Evolutionary conservation across 2,329 filamentous ascomycete species (phyloP), one percentile per base, ranked within the genome.

Genomic region (Metarhizium album): DNA sequence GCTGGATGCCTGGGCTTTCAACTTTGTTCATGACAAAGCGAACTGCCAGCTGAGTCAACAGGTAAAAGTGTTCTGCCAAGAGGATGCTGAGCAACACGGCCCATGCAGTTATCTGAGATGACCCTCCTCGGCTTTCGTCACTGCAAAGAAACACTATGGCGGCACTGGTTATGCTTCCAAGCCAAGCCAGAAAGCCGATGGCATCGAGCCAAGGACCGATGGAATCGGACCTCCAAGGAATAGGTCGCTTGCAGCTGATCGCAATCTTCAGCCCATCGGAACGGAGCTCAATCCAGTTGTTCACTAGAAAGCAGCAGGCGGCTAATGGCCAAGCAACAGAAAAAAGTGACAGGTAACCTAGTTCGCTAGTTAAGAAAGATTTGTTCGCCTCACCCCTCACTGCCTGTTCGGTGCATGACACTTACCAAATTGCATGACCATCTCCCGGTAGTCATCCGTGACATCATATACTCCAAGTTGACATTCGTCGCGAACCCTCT

Each of bases 291-390:
- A 98, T 73, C 90, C 91, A 97, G 70, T 97, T 94, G 71, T 97
- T 97, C 67, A 93, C 73, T 13, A 97, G 72, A 71, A 97, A 97
- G 1, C 86, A 91, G 51, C 89, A 76, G 2, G 86, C 84, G 0
- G 91, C 90, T n/a, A 97, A 73, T 0, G 93, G 93, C 93, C 93
- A 98, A 50, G 95, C 83, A 2, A 93, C 87, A 0, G 88, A 93
- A 67, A 97, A 97, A 9, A 97, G 77, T 0, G 87, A 85, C 0
- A 98, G 76, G 64, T 96, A 97, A 29, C 90, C 89, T 73, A 79
- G 4, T 6, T 4, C 20, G 27, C 7, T 8, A 29, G 11, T 6
- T 29, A 29, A 29, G 27, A 29, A 9, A n/a, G 27, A 9, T 68
- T 11, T 2, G 2, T 13, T 46, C 48, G 60, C 59, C 49, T 46